Base-by-base conservation (phyloP, 192 early-diverging fungal species). In the Backusella westeae region DNA sequence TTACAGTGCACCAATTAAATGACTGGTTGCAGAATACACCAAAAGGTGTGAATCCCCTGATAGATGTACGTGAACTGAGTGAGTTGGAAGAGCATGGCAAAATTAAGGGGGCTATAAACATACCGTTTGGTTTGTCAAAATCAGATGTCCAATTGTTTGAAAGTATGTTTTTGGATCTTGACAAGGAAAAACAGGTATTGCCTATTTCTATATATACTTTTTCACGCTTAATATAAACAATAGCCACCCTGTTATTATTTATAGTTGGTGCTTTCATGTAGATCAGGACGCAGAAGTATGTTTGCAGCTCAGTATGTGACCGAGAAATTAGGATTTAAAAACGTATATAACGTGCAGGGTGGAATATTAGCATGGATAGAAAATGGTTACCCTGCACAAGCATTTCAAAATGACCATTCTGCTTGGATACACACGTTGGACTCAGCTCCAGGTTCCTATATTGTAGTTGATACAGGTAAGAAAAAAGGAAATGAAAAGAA, bases 241-340 rank as follows among this genome's bases (percentile, higher is more conserved):
- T 17, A 12, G 38, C 1, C 38, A 38, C 4, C 32, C 0, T 32
- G 32, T 32, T 69, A 19, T 38, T 46, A 3, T 19, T 26, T 17
- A 29, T 67, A 75, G 74, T 29, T 46, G 10, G 32, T 75, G 6
- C 39, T 75, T 67, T 21, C 34, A 67, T 75, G 74, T 75, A 36
- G 74, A 67, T 75, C 74, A 49, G 74, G 74, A 65, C 52, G 74
- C n/a, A 38, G 65, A 67, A 67, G 74, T 46, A 32, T 35, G 21
- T 67, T 75, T 75, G 63, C 74, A 44, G 41, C 74, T 9, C 29
- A 66, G 21, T 44, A 75, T 42, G 56, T 59, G 36, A 26, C 67
- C 3, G 29, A 17, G 10, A 67, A 75, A n/a, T 65, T 75, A 23
- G 65, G 65, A 14, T 75, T 67, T 42, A 75, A 41, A 34, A 66